Base-by-base conservation (phyloP, 441 rosid genomes). In the Bocquillonia castaneifolia region DNA sequence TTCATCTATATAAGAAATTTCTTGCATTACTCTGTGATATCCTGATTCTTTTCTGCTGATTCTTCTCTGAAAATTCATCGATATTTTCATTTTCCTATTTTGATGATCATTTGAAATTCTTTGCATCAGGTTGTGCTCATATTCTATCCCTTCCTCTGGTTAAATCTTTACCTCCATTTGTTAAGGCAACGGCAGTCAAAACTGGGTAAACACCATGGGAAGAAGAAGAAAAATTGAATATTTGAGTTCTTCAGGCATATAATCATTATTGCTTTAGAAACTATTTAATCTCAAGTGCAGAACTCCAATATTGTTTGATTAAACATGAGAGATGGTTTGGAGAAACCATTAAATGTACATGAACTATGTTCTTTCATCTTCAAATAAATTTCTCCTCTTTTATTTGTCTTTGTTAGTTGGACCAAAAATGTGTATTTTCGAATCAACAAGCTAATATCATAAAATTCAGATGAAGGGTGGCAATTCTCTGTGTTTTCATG, bases 71-170 rank as follows among this genome's bases (percentile, higher is more conserved):
- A 1, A 54, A 28, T 12, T 31, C 39, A 57, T 31, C 45, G n/a
- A 61, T 55, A 39, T 59, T 22, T 69, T 68, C 7, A 5, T 42
- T 42, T 42, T 42, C 32, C 26, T 18, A 45, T 5, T 14, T 14
- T 31, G 42, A 59, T 53, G 48, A 39, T 67, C 28, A 60, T 59
- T 66, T 71, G 56, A 50, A 64, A 59, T 67, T 66, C 17, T 63
- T 76, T 42, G 50, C 13, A 37, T 45, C 86, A 91, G 98, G 92
- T 51, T 68, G 20, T 82, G 40, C 85, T 93, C 70, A 54, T 87
- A 63, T 42, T 79, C 61, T 93, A 93, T 66, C 98, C 98, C 4
- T 82, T 90, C 75, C 81, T 81, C 59, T 90, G 91, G 92, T 66
- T 86, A 70, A 88, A 82, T 62, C 93, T 90, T 62, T 90, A 89